Conservation (phyloP, 2,329 filamentous ascomycete species). For the Sporothrix pallida region DNA sequence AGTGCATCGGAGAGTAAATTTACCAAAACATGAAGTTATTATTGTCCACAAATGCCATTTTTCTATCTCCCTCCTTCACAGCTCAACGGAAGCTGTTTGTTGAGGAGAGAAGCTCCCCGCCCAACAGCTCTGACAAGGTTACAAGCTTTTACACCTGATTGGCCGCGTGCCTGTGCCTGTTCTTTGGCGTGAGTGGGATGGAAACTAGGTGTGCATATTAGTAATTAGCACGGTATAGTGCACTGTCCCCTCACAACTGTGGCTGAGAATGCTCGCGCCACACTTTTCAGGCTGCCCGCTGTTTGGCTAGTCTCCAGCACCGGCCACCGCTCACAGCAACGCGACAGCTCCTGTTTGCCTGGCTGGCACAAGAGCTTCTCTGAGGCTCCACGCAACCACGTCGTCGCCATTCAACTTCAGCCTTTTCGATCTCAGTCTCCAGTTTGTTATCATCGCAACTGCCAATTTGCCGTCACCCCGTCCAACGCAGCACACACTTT, state of each 20-base stretch:
- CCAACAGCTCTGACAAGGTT: background rate
- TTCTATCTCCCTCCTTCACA: background rate
- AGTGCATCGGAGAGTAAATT: too few relatives aligned
- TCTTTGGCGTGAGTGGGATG: too few relatives aligned
- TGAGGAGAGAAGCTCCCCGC: background rate
- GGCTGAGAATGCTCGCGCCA: constrained; percentile 25
- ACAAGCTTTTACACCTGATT: constrained; percentile 24
- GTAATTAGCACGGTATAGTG: background rate
- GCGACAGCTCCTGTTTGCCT: constrained; percentile 30
- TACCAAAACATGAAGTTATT: too few relatives aligned
- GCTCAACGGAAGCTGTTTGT: background rate
- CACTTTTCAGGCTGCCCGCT: constrained; percentile 1
- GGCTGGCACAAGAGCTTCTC: constrained; percentile 24
- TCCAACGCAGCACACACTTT: constrained; percentile 7
- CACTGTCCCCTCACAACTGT: constrained; percentile 1
- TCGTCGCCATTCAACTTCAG: constrained; percentile 7
- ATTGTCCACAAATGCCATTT: too few relatives aligned
- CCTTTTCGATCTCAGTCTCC: background rate
- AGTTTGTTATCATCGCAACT: constrained; percentile 12
- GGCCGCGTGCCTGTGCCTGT: background rate
- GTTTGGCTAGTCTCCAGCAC: constrained; percentile 9
- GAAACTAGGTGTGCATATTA: too few relatives aligned
- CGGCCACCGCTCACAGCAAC: constrained; percentile 20
- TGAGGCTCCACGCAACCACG: background rate
- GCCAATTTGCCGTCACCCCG: background rate